Evolutionary conservation across 306 rosid species (phyloP).

Genomic region (Vigna reflexopilosa): DNA sequence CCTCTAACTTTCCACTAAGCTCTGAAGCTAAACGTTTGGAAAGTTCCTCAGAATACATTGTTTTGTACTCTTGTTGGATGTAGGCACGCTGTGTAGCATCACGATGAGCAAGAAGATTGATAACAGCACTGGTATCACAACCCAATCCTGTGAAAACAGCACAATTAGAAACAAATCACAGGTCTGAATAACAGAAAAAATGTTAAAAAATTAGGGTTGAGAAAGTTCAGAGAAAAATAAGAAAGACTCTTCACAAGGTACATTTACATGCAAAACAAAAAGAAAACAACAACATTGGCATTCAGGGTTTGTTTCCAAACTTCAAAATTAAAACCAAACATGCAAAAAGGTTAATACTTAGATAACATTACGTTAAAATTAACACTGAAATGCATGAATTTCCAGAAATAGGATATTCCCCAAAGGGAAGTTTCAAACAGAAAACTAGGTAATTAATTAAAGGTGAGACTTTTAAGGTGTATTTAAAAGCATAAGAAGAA

Average conservation of each 20-base stretch:
- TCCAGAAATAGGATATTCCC: not conserved
- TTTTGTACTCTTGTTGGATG: conserved; percentile 72
- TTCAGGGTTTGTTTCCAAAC: not conserved
- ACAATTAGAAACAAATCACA: not conserved
- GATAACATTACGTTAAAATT: not conserved
- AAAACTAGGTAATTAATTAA: not conserved
- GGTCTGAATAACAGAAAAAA: not conserved
- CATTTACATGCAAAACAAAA: not conserved
- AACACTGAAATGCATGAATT: not conserved
- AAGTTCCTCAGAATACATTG: conserved; percentile 70
- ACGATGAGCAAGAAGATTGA: conserved; percentile 78
- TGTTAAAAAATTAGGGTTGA: not conserved
- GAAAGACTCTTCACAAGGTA: conserved; percentile 3
- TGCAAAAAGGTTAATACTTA: conserved; percentile 7
- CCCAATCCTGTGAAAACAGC: conserved; percentile 65
- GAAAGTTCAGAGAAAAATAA: not conserved
- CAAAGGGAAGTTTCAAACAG: not conserved
- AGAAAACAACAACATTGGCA: not conserved
- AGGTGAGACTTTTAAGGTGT: not conserved
- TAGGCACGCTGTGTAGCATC: conserved; percentile 73
- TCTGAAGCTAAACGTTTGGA: conserved; percentile 68
- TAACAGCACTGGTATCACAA: conserved; percentile 72
- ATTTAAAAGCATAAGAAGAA: not conserved
- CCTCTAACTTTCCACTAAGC: conserved; percentile 80
- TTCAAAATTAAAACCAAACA: not conserved